These are phyloP conservation scores for Saururus chinensis DNA, from an alignment of 164 flowering plant genomes.

Conservation along the genomic window DNA sequence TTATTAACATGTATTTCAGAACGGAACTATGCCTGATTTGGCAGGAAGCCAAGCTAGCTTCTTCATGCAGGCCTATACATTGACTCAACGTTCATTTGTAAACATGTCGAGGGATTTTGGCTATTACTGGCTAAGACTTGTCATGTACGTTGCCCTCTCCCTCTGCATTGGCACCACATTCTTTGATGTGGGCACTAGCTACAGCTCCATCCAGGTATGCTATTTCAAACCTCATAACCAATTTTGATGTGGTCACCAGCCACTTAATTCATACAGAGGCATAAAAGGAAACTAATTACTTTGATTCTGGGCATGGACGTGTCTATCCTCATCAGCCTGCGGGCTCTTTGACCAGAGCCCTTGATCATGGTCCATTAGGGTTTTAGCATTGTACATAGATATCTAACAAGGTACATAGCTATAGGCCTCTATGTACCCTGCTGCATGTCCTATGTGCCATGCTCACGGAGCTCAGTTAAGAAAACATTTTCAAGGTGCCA, in stretches of 20 bases:
- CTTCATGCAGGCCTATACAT: constrained; percentile 62
- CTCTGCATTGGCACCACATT: constrained; percentile 85
- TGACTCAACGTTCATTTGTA: constrained; percentile 76
- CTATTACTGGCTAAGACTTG: constrained; percentile 91
- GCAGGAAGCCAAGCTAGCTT: constrained; percentile 96
- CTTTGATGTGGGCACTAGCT: constrained; percentile 63
- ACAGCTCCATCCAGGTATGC: constrained; percentile 64
- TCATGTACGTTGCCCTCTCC: constrained; percentile 69
- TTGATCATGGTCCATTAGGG: no score
- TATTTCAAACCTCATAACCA: background rate
- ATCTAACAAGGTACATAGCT: no score
- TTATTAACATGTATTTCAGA: constrained; percentile 31
- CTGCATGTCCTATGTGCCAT: no score
- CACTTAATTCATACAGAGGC: background rate
- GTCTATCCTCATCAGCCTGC: no score
- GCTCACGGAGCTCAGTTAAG: no score
- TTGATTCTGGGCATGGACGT: no score
- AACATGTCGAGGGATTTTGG: constrained; percentile 98
- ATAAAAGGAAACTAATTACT: no score
- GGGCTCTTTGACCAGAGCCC: no score
- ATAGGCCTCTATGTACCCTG: no score
- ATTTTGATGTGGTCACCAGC: background rate
- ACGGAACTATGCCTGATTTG: constrained; percentile 76
- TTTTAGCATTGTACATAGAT: no score
- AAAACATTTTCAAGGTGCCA: no score